phyloP scores from a whole-genome alignment of 129 eudicot genomes.

The Flaveria ramosissima region DNA sequence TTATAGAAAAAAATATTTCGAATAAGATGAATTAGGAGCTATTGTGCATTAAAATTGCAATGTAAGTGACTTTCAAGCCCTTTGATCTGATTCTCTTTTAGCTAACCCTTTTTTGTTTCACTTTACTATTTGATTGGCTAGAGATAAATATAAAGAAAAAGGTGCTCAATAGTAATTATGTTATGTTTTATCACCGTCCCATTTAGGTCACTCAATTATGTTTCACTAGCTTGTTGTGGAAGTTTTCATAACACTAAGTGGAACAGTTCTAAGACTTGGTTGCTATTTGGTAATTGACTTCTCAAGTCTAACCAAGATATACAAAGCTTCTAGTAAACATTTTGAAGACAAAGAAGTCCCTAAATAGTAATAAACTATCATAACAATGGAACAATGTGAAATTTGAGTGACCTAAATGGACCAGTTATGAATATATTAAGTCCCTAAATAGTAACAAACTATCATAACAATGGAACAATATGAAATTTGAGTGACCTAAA shows the following conservation, averaged over 20 bases:
- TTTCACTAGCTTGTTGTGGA: background rate
- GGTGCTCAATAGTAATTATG: no score
- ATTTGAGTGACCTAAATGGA: background rate
- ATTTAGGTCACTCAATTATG: background rate
- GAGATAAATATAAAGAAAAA: background rate
- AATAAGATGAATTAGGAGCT: no score
- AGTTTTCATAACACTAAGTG: background rate
- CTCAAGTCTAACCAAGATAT: background rate
- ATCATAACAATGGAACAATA: background rate
- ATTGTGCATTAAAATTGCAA: background rate
- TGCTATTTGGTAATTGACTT: no score
- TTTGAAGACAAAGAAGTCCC: background rate
- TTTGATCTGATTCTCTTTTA: background rate
- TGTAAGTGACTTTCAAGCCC: background rate
- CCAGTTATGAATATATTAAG: background rate
- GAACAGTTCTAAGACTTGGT: background rate
- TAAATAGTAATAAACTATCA: background rate
- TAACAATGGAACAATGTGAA: background rate
- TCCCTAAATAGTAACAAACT: background rate
- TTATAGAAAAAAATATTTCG: background rate
- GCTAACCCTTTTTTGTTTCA: background rate
- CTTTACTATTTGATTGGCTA: background rate
- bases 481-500: background rate
- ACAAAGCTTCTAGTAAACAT: background rate
- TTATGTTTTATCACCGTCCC: no score